Base-by-base conservation (phyloP, 495 filamentous ascomycete genomes). In the Podospora fimiseda region DNA sequence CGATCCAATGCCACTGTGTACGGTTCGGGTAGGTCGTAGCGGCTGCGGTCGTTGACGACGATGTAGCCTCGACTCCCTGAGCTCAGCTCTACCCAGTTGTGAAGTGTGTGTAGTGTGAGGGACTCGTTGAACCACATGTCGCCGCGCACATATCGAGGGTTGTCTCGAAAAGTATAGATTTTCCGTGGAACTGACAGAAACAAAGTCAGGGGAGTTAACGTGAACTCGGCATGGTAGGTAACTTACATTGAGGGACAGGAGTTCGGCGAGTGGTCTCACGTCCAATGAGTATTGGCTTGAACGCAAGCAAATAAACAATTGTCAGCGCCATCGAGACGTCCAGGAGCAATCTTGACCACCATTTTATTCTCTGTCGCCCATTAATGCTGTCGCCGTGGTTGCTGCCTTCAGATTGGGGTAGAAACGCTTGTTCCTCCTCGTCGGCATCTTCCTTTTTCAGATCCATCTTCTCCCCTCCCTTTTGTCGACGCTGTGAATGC, bases 31-130 rank as follows among this genome's bases (percentile, higher is more conserved):
- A 75, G 69, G 15, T 66, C 55, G 58, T 71, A 75, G 40, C 56
- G 43, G 3, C 53, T 57, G 37, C 59, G 51, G 21, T 70, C 55
- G 38, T 59, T 46, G 19, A 76, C 48, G 19, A 68, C 66, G 43
- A 76, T 59, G 52, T 70, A 75, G 15, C 74, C 74, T 50, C 74
- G 63, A 9, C 65, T 69, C 2, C 59, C 70, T 71, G 72, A 58
- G 51, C 70, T 73, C 39, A 76, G 52, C 6, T 65, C 64, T 41
- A 76, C 67, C 73, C 73, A 76, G 57, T 64, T 70, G 41, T 76
- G 73, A 6, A 76, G 61, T 9, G 70, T 69, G 20, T 63, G 62
- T 2, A 74, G 62, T 2, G 72, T 74, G 7, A 61, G 61, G 4
- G 59, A 45, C 37, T 69, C 61, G 56, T 60, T 66, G 50, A 63